A percentile compares a stretch with the other conserved stretches of the same genome.
phyloP scores from a whole-genome alignment of 805 yeast species.

The Sugiyamaella marilandica region DNA sequence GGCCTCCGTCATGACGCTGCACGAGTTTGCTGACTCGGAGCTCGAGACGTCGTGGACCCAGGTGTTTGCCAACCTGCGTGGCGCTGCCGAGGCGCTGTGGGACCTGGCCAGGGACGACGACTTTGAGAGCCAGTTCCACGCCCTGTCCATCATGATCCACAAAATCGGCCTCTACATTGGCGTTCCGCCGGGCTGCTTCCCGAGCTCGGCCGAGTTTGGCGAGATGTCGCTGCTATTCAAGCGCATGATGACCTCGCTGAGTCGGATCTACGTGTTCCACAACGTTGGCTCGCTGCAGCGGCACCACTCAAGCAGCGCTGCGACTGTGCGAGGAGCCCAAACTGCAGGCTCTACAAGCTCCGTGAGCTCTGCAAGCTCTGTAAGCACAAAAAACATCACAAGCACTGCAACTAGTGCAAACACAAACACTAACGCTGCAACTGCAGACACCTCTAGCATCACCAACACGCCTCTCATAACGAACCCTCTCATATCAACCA shows the following conservation, averaged over 20 bases:
- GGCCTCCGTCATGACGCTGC: slow-evolving; percentile 5
- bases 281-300: slow-evolving; percentile 16
- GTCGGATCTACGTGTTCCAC: slow-evolving; percentile 18
- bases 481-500: too few species aligned
- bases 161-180: slow-evolving; percentile 20
- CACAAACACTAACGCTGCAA: too few species aligned
- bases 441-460: too few species aligned
- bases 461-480: too few species aligned
- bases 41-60: slow-evolving; percentile 19
- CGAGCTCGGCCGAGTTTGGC: slow-evolving; percentile 13
- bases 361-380: neutral
- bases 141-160: slow-evolving; percentile 14
- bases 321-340: neutral
- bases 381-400: too few species aligned
- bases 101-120: slow-evolving; percentile 2
- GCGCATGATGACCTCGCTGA: slow-evolving; percentile 16
- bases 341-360: neutral
- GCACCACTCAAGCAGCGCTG: neutral
- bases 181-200: slow-evolving; percentile 22
- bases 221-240: slow-evolving; percentile 19
- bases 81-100: neutral
- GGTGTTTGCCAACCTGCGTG: slow-evolving; percentile 10
- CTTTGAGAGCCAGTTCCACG: slow-evolving; percentile 9
- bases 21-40: slow-evolving; percentile 6
- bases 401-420: too few species aligned